Base-by-base conservation (phyloP, 176 grass and related monocot species). In the Oryza glaberrima region DNA sequence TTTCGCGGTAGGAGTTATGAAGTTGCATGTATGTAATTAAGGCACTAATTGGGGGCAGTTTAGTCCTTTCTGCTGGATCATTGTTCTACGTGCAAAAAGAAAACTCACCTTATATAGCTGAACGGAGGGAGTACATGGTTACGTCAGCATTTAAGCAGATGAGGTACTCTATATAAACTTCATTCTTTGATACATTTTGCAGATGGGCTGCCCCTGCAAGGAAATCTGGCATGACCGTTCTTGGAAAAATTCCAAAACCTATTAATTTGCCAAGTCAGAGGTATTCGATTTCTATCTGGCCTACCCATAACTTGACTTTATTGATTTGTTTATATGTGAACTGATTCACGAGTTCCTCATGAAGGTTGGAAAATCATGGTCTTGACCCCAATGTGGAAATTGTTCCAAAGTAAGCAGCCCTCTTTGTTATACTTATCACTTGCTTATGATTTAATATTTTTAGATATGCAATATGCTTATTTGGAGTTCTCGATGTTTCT, bases 201-300 rank as follows among this genome's bases (percentile, higher is more conserved):
- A 99, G 96, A 91, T 96, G 93, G 96, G 91, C 81, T 87, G 82
- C 79, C 69, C 86, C 94, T 81, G 14, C 84, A 75, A 89, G 96
- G 71, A 99, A 99, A 88, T 96, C 96, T 70, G 96, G 96, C 81
- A 96, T 99, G 93, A 99, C 94, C 69, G 94, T 99, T 84, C 88
- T 99, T 64, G 96, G 96, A 44, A 99, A 96, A 92, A 92, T 99
- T 22, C 96, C 96, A 73, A 99, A 99, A 85, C 96, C 96, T 1
- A 92, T 99, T 78, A 99, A 99, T 88, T 85, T 99, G 72, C 96
- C 96, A 26, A 99, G 96, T 77, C 93, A 96, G 82, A 99, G 91
- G 96, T 99, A 99, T 78, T 25, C 35, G 0, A 78, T 75, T 64
- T 83, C 51, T 51, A 28, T 54, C 16, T 46, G n/a, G n/a, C 17